Evolutionary conservation across 1,139 yeast species (phyloP), one percentile per base, ranked within the genome.

Genomic region (Meyerozyma carpophila): DNA sequence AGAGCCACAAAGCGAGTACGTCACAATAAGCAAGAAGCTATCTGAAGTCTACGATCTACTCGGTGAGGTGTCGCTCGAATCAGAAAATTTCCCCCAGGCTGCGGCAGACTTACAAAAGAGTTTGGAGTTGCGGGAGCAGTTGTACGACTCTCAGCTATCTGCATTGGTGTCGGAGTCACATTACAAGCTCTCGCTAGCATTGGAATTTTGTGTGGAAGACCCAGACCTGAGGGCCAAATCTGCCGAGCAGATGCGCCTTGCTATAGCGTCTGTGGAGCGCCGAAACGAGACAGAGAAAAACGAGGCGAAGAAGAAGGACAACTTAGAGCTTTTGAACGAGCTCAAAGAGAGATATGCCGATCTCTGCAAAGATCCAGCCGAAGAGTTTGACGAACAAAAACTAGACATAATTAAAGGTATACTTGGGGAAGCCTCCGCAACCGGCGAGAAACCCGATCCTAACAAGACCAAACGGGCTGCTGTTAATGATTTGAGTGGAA

Each of bases 21-120:
- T 72, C 8, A 64, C 60, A 25, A 52, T 70, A 32, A 66, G 73
- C 45, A 70, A 73, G 52, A 83, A 80, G 52, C 68, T 91, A 28
- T 81, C 94, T 0, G 94, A 88, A 47, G 79, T 84, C 0, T 85
- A 82, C 57, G 94, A 86, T 57, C 63, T 91, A 8, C 70, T 90
- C 18, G 98, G 98, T 20, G 98, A 93, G 59, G 86, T 91, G 6
- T 84, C 95, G 0, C 68, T 90, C 36, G 97, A 90, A 58, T 81
- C 91, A 2, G 91, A 90, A 53, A 87, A 88, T 61, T 88, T 88
- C 58, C 65, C 69, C 11, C 95, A 88, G 61, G 87, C 96, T 0
- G 79, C 83, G 0, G 68, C 65, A 21, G 96, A 90, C 59, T 76
- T 87, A 45, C 66, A 70, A 40, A 65, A 75, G 11, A 71, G 88